These are phyloP conservation scores for Boletus eberwhitei DNA, from an alignment of 768 basidiomycete species.

Conservation along the genomic window DNA sequence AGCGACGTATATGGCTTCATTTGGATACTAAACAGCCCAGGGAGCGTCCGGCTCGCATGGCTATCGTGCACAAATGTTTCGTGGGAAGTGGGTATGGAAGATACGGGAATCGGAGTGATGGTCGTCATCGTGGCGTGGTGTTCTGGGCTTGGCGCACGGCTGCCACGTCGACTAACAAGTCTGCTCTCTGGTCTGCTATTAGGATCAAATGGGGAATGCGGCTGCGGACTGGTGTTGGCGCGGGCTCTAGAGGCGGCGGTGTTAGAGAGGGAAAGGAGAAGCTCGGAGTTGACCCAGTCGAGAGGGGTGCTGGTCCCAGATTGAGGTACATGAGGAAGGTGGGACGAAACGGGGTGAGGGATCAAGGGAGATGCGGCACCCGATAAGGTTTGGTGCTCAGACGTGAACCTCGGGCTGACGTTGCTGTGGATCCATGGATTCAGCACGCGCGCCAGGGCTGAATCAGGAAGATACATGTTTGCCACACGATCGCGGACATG, in stretches of 20 bases:
- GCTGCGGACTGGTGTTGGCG: slow-evolving; percentile 14
- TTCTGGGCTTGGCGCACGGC: slow-evolving; percentile 61
- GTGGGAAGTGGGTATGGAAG: slow-evolving; percentile 25
- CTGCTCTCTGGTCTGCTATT: slow-evolving; percentile 26
- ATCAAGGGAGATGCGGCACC: slow-evolving; percentile 38
- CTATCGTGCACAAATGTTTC: slow-evolving; percentile 53
- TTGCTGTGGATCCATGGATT: slow-evolving; percentile 58
- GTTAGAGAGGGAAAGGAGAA: slow-evolving; percentile 61
- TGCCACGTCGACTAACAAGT: slow-evolving; percentile 35
- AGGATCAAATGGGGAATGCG: slow-evolving; percentile 25
- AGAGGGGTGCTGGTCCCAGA: slow-evolving; percentile 47
- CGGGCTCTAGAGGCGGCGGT: slow-evolving; percentile 26
- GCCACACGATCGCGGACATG: slow-evolving; percentile 91
- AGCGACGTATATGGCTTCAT: slow-evolving; percentile 61
- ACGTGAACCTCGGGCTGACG: slow-evolving; percentile 36
- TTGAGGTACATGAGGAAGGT: slow-evolving; percentile 42
- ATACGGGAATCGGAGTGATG: background rate
- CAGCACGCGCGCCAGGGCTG: slow-evolving; percentile 56
- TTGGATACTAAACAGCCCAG: slow-evolving; percentile 51
- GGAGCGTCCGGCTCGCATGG: slow-evolving; percentile 49
- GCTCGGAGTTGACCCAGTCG: slow-evolving; percentile 84
- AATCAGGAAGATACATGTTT: slow-evolving; percentile 66
- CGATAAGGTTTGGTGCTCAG: slow-evolving; percentile 16
- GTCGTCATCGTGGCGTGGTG: slow-evolving; percentile 23
- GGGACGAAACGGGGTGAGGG: slow-evolving; percentile 25